Conservation (phyloP, 2,329 filamentous ascomycete species). For the Alternaria arborescens region DNA sequence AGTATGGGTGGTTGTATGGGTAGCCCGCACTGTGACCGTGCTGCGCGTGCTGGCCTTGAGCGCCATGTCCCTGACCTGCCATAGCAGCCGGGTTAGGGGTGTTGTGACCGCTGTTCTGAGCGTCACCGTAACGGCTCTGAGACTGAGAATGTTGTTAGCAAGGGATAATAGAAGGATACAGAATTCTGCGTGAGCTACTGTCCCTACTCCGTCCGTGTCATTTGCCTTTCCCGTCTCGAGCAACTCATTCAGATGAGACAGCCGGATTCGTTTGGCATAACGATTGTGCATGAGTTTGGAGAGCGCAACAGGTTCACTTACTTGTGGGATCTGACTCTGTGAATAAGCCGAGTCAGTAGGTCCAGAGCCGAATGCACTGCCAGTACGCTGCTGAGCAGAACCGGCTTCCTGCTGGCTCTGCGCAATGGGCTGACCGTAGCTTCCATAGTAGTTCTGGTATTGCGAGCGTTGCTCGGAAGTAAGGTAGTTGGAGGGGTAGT, state of each 20-base stretch:
- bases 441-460: conserved; percentile 73
- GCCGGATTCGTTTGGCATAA: conserved; percentile 9
- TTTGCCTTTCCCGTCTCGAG: conserved; percentile 10
- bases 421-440: conserved; percentile 60
- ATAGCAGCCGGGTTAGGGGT: conserved; percentile 83
- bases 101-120: conserved; percentile 86
- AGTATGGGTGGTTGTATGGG: conserved; percentile 66
- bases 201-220: conserved; percentile 14
- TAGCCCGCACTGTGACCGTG: conserved; percentile 54
- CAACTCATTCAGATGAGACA: conserved; percentile 11
- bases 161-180: not conserved
- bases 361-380: conserved; percentile 75
- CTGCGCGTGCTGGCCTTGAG: conserved; percentile 58
- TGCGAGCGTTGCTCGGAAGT: conserved; percentile 76
- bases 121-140: conserved; percentile 78
- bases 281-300: conserved; percentile 6
- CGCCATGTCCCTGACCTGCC: conserved; percentile 61
- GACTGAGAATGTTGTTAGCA: conserved; percentile 36
- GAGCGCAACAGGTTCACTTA: conserved; percentile 33
- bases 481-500: conserved; percentile 84
- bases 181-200: conserved; percentile 9
- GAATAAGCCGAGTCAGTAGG: conserved; percentile 68
- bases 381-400: conserved; percentile 76
- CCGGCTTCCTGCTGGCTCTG: conserved; percentile 74
- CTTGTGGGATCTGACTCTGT: conserved; percentile 68